Evolutionary conservation across 352 stramenopile species (phyloP).

Genomic region (Globisporangium abappressorium): DNA sequence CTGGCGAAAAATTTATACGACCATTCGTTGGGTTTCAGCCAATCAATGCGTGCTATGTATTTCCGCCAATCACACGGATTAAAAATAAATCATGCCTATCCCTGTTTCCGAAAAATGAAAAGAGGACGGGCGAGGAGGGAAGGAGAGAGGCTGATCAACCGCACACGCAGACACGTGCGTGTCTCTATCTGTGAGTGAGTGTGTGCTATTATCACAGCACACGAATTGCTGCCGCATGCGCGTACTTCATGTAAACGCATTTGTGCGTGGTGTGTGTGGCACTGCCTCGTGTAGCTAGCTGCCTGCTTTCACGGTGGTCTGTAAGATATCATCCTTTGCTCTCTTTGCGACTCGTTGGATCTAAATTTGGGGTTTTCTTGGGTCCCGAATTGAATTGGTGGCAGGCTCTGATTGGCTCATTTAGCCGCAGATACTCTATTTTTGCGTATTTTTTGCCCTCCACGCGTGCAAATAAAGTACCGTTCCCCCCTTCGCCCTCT

Average conservation of each 20-base stretch:
- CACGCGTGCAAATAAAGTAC: slow-evolving; percentile 7
- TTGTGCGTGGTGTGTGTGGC: no score
- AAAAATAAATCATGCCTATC: neutral
- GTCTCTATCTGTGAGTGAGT: no score
- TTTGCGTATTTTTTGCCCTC: slow-evolving; percentile 7
- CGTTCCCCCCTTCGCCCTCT: slow-evolving; percentile 5
- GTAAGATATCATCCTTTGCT: no score
- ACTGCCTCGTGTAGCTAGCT: no score
- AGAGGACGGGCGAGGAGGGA: no score
- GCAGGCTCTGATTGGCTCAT: slow-evolving; percentile 42
- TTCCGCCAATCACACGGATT: neutral
- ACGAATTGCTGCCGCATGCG: no score
- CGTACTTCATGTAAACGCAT: no score
- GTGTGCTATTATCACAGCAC: no score
- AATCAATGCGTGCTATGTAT: neutral
- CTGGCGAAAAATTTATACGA: neutral
- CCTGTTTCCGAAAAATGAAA: neutral
- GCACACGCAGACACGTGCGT: no score
- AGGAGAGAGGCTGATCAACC: no score
- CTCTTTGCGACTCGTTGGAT: neutral
- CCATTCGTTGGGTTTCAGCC: neutral
- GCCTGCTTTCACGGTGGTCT: no score
- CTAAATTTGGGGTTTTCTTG: neutral
- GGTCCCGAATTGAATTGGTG: slow-evolving; percentile 25
- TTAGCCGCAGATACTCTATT: slow-evolving; percentile 17